Evolutionary conservation across 495 filamentous ascomycete genomes (phyloP).

Genomic region (Hypoxylon fuscum): DNA sequence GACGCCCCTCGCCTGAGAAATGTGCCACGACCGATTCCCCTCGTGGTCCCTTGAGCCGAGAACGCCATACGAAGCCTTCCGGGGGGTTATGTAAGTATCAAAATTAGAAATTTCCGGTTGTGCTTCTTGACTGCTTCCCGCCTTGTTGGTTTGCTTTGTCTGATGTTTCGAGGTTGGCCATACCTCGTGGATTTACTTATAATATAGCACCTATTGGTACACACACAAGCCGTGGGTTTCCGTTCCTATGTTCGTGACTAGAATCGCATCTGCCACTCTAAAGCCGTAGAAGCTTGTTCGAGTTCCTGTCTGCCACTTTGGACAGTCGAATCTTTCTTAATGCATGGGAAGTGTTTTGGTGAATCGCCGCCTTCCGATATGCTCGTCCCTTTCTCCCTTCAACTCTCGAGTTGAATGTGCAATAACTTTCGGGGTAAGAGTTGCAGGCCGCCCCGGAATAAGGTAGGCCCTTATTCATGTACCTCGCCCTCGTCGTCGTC

Average conservation of each 20-base stretch:
- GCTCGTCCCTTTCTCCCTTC: too few species aligned
- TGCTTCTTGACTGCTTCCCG: not conserved
- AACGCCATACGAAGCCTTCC: constrained; percentile 26
- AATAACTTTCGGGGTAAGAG: too few species aligned
- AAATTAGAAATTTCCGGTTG: constrained; percentile 1
- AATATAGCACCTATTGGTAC: too few species aligned
- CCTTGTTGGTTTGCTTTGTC: constrained; percentile 4
- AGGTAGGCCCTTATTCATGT: constrained; percentile 35
- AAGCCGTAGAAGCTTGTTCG: too few species aligned
- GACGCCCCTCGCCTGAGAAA: constrained; percentile 11
- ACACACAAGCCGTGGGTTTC: too few species aligned
- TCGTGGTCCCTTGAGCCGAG: constrained; percentile 15
- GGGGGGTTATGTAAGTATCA: constrained; percentile 1
- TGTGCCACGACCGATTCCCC: constrained; percentile 17
- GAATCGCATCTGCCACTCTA: too few species aligned
- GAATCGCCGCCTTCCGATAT: too few species aligned
- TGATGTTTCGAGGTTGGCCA: not conserved
- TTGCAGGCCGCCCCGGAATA: not conserved
- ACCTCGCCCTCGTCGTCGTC: constrained; percentile 47
- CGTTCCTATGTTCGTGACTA: too few species aligned
- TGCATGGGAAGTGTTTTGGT: not conserved
- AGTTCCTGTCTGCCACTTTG: too few species aligned
- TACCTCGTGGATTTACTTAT: not conserved
- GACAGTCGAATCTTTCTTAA: not conserved
- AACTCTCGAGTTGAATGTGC: too few species aligned